Percentiles rank a stretch among this genome's conserved stretches.
Conservation (phyloP, 1,284 basidiomycete genomes). For the Puccinia triticina region DNA sequence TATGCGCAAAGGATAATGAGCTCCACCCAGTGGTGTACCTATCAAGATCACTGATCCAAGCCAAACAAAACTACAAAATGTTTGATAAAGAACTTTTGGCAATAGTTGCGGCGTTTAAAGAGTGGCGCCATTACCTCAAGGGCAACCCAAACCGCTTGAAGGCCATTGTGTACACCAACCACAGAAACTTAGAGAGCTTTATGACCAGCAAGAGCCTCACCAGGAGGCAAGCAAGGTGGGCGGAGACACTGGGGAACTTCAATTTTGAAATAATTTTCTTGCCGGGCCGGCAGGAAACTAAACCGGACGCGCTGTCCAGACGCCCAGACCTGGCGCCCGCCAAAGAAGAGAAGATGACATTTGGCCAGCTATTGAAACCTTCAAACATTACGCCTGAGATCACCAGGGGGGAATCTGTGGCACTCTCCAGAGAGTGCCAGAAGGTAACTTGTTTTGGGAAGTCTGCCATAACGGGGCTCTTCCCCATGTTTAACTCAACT, state of each 20-base stretch:
- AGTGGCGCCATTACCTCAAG: neutral
- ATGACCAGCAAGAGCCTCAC: conserved; percentile 23
- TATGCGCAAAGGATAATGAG: neutral
- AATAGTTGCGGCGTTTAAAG: neutral
- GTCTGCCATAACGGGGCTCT: no score
- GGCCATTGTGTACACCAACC: conserved; percentile 18
- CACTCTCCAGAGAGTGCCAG: no score
- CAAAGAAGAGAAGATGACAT: neutral
- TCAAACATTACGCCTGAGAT: no score
- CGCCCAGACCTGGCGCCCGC: neutral
- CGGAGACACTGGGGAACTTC: neutral
- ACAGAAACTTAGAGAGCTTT: conserved; percentile 8
- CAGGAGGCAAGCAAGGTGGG: neutral
- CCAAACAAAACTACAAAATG: conserved; percentile 15
- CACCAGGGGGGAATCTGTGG: no score
- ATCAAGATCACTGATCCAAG: neutral
- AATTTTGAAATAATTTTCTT: conserved; percentile 2
- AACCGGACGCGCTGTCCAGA: neutral
- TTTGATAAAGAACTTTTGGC: conserved; percentile 32
- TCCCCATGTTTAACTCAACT: no score
- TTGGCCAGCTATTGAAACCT: no score
- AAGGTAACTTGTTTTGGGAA: no score
- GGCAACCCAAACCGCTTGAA: no score
- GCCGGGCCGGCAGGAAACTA: neutral
- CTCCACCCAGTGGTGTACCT: conserved; percentile 23